Percentiles rank a stretch among this genome's conserved stretches.
phyloP scores from a whole-genome alignment of 225 moss, liverwort and hornwort genomes.

The Anthoceros angustus region DNA sequence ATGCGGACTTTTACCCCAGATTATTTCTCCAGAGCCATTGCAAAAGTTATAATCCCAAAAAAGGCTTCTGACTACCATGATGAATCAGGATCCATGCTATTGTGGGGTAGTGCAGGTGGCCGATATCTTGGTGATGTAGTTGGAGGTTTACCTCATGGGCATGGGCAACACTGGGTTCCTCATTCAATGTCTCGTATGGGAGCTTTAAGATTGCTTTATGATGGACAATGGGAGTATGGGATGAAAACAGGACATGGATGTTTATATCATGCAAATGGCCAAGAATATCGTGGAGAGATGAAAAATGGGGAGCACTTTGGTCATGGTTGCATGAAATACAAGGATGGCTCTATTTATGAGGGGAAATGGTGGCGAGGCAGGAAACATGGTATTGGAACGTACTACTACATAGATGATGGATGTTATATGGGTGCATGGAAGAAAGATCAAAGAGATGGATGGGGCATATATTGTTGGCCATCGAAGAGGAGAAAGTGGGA shows the following conservation, averaged over 20 bases:
- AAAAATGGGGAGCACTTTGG: constrained; percentile 58
- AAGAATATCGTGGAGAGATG: constrained; percentile 81
- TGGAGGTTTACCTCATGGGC: constrained; percentile 67
- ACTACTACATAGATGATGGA: constrained; percentile 64
- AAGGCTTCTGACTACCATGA: constrained; percentile 48
- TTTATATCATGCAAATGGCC: constrained; percentile 60
- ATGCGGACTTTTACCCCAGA: background rate
- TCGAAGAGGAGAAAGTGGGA: constrained; percentile 56
- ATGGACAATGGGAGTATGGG: constrained; percentile 70
- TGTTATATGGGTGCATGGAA: constrained; percentile 54
- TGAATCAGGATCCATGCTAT: constrained; percentile 51
- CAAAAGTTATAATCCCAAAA: background rate
- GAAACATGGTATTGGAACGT: constrained; percentile 70
- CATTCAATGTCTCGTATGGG: constrained; percentile 9
- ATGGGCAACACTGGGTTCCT: constrained; percentile 75
- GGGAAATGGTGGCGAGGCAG: constrained; percentile 74
- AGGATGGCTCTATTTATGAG: constrained; percentile 51
- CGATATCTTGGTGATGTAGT: constrained; percentile 55
- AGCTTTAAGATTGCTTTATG: constrained; percentile 49
- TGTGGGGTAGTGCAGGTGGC: constrained; percentile 49
- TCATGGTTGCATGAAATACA: constrained; percentile 47
- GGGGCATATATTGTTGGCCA: constrained; percentile 81
- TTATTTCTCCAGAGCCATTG: background rate
- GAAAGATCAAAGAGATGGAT: constrained; percentile 73
- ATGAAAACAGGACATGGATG: constrained; percentile 51